A percentile compares a stretch with the other conserved stretches of the same genome.
Evolutionary conservation across 2,329 filamentous ascomycete genomes (phyloP).

Genomic region (Botrytis cinerea): DNA sequence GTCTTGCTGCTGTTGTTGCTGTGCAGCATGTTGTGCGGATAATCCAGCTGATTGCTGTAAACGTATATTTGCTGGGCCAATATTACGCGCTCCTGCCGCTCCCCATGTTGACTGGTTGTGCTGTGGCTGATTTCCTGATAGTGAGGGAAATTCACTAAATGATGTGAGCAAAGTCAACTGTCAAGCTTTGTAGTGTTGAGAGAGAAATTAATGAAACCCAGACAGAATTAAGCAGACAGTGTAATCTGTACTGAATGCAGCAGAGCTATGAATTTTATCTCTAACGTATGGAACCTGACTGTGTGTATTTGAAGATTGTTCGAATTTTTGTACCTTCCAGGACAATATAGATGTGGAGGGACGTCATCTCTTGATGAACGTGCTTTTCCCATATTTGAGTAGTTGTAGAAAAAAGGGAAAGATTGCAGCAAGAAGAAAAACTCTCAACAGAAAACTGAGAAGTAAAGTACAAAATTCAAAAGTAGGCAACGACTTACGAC

Average conservation of each 20-base stretch:
- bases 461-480: constrained; percentile 21
- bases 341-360: not conserved
- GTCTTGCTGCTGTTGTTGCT: constrained; percentile 43
- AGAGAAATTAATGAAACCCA: not conserved
- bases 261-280: not conserved
- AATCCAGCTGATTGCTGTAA: constrained; percentile 38
- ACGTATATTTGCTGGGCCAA: constrained; percentile 38
- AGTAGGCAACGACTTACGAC: constrained; percentile 56
- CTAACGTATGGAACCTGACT: not conserved
- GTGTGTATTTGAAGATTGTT: not conserved
- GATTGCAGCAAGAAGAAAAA: not conserved
- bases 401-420: not conserved
- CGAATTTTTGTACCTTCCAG: constrained; percentile 17
- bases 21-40: constrained; percentile 38
- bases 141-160: constrained; percentile 63
- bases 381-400: constrained; percentile 14
- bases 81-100: constrained; percentile 36
- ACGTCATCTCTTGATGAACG: not conserved
- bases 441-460: constrained; percentile 20
- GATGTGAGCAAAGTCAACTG: constrained; percentile 28
- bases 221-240: not conserved
- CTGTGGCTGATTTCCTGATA: constrained; percentile 59
- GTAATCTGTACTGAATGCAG: not conserved
- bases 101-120: constrained; percentile 42
- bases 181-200: not conserved